Percentiles rank a stretch among this genome's conserved stretches.
These are phyloP conservation scores for Boeremia exigua DNA, from an alignment of 2,329 filamentous ascomycete species.

Conservation along the genomic window DNA sequence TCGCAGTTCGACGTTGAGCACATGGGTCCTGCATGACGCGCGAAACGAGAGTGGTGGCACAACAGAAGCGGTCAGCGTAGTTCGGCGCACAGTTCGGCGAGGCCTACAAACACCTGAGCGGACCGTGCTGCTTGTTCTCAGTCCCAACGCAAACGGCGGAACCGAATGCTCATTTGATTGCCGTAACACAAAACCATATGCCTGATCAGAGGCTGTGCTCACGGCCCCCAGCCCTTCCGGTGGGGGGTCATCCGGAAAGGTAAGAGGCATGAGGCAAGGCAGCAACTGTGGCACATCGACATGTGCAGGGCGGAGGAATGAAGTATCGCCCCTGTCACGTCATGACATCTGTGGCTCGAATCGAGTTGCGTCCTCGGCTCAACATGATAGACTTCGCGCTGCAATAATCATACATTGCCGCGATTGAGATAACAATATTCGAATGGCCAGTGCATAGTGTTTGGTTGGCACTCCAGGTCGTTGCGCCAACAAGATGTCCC, in stretches of 20 bases:
- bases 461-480: neutral
- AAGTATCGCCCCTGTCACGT: conserved; percentile 2
- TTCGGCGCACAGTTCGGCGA: conserved; percentile 16
- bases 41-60: conserved; percentile 3
- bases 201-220: conserved; percentile 1
- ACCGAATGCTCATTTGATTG: neutral
- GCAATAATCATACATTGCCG: neutral
- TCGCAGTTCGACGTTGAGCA: neutral
- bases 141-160: neutral
- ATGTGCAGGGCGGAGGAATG: conserved; percentile 12
- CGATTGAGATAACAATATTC: neutral
- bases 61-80: conserved; percentile 7
- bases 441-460: neutral
- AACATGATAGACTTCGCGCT: neutral
- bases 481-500: neutral
- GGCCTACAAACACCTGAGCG: conserved; percentile 3
- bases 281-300: conserved; percentile 3
- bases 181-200: conserved; percentile 5
- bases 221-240: neutral
- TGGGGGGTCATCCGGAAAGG: neutral
- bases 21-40: conserved; percentile 2
- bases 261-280: conserved; percentile 6
- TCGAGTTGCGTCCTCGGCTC: conserved; percentile 1
- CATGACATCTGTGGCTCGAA: conserved; percentile 5
- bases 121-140: neutral